Base-by-base conservation (phyloP, 2,329 filamentous ascomycete genomes). In the Colletotrichum acutatum region DNA sequence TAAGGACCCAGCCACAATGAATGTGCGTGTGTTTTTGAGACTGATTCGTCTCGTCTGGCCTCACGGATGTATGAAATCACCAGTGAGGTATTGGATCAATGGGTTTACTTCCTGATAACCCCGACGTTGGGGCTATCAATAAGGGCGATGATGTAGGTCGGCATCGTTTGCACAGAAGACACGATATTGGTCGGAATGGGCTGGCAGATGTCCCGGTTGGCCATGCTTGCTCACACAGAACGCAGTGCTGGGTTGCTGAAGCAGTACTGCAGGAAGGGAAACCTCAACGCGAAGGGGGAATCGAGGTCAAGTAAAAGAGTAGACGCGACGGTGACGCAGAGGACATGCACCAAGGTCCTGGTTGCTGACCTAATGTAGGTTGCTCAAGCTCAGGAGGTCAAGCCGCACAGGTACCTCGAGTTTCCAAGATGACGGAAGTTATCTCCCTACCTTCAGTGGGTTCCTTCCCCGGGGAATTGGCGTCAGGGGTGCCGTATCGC, bases 111-210 rank as follows among this genome's bases (percentile, higher is more conserved):
- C 76, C 77, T 79, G 75, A 77, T 77, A 74, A 87, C 86, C 87
- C 87, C 87, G 76, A 74, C 86, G 78, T 86, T 88, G 86, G 87
- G 87, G 86, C 82, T 88, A 84, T 85, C 80, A 79, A 82, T 65
- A 64, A 67, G 56, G 59, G 59, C 12, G 59, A 52, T 62, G 66
- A 74, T 72, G 65, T 68, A 70, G 72, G 69, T 66, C 58, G 74
- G 71, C 76, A 80, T 78, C 59, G 58, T 75, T 75, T 72, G 56
- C 56, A 11, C 61, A 53, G 42, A 61, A 60, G 46, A 37, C 14
- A 11, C 37, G 42, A 19, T 19, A 22, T 64, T 61, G 12, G 22
- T 73, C 56, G 49, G 34, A 56, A 30, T 52, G 32, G 11, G 22
- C 66, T 28, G 24, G n/a, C 62, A 54, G 11, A 52, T 30, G 32